These are phyloP conservation scores for Fusarium equiseti DNA, from an alignment of 2,329 filamentous ascomycete species.

Conservation along the genomic window DNA sequence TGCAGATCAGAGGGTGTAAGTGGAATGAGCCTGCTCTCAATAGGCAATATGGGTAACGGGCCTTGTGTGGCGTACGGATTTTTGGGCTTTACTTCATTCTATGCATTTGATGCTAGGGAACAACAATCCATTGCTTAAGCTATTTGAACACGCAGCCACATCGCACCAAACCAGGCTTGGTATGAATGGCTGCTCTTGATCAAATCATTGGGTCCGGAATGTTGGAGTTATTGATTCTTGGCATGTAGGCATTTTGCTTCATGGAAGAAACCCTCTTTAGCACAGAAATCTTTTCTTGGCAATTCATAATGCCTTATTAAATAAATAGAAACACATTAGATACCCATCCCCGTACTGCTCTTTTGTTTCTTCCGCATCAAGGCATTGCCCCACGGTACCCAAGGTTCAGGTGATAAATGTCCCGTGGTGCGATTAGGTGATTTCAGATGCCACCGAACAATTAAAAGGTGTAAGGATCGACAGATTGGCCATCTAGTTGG, in stretches of 20 bases:
- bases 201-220: constrained; percentile 37
- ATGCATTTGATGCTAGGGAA: constrained; percentile 29
- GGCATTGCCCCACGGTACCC: constrained; percentile 10
- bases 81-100: constrained; percentile 42
- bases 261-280: constrained; percentile 47
- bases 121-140: constrained; percentile 26
- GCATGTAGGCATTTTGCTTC: constrained; percentile 48
- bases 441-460: constrained; percentile 33
- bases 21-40: constrained; percentile 2
- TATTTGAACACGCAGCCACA: constrained; percentile 25
- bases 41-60: constrained; percentile 14
- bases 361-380: constrained; percentile 29
- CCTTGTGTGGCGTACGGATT: constrained; percentile 28
- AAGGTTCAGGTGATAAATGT: background rate
- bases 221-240: constrained; percentile 49
- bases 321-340: constrained; percentile 54
- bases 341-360: constrained; percentile 48
- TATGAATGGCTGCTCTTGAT: constrained; percentile 38
- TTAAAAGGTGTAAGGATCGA: constrained; percentile 41
- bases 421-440: constrained; percentile 36
- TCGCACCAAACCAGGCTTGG: constrained; percentile 20
- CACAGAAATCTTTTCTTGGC: constrained; percentile 40
- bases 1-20: constrained; percentile 75
- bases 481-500: constrained; percentile 67
- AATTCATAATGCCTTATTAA: constrained; percentile 44